phyloP scores from a whole-genome alignment of 176 grass and related monocot species.

The Guadua angustifolia region DNA sequence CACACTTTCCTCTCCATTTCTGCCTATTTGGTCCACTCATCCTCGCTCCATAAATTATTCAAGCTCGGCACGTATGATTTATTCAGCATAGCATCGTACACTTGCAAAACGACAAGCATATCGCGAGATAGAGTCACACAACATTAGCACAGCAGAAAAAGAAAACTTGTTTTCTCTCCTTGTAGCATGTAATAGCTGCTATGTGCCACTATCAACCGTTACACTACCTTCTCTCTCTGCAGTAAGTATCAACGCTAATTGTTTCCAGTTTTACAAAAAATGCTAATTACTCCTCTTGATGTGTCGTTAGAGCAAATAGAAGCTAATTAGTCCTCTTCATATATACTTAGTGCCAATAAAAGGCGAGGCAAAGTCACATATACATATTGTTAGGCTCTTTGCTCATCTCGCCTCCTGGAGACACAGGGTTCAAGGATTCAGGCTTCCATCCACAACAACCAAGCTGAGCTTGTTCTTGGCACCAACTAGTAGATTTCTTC shows the following conservation, averaged over 20 bases:
- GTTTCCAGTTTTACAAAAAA: neutral
- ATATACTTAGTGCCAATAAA: constrained; percentile 18
- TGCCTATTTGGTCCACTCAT: neutral
- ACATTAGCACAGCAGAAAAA: constrained; percentile 19
- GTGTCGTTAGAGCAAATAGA: neutral
- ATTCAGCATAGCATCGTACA: neutral
- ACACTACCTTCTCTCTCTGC: neutral
- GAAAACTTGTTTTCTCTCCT: neutral
- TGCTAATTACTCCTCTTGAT: neutral
- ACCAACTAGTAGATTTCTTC: neutral
- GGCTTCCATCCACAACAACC: constrained; percentile 20
- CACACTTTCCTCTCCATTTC: neutral
- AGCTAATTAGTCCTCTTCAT: constrained; percentile 8
- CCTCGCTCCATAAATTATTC: neutral
- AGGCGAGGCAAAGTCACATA: constrained; percentile 1
- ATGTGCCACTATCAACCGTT: neutral
- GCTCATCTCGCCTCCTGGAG: constrained; percentile 1
- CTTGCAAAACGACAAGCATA: neutral
- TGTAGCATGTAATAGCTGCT: neutral
- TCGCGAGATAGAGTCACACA: neutral
- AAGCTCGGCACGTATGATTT: neutral
- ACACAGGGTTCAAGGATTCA: constrained; percentile 1
- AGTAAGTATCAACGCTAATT: neutral
- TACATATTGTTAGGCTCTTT: neutral
- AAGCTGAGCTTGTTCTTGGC: neutral